Conservation (phyloP, 164 flowering plant species). For the Tetrastigma voinierianum region DNA sequence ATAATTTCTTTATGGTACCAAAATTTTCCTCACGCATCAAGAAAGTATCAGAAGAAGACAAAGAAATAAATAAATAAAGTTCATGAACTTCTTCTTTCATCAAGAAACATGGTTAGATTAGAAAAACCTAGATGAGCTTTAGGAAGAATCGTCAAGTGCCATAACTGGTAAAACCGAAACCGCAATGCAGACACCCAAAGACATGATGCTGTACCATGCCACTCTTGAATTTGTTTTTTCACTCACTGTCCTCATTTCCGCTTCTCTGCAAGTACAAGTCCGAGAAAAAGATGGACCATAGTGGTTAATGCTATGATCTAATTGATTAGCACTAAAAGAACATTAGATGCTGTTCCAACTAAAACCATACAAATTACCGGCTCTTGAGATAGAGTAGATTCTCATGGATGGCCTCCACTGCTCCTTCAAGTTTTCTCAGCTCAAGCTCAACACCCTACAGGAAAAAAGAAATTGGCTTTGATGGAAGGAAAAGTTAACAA, state of each 20-base stretch:
- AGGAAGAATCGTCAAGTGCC: conserved; percentile 78
- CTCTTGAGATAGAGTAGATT: conserved; percentile 68
- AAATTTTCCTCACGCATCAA: not conserved
- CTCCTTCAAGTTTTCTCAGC: conserved; percentile 88
- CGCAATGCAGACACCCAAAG: conserved; percentile 75
- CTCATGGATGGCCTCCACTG: conserved; percentile 86
- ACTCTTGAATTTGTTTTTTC: conserved; percentile 78
- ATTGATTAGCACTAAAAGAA: not conserved
- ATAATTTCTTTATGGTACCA: not conserved
- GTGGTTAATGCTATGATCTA: not conserved
- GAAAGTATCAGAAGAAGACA: not conserved
- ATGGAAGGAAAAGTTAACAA: not conserved
- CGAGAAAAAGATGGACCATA: not conserved
- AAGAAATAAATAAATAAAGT: not conserved
- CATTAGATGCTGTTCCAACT: not conserved
- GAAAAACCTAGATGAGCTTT: conserved; percentile 63
- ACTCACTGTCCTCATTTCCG: conserved; percentile 79
- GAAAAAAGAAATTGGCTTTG: not conserved
- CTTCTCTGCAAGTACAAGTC: conserved; percentile 32
- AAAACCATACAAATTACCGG: conserved; percentile 43
- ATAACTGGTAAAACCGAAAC: conserved; percentile 71
- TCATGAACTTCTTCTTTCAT: not conserved
- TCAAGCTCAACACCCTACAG: conserved; percentile 92
- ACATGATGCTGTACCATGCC: conserved; percentile 78
- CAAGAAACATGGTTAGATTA: not conserved